These are phyloP conservation scores for Leccinum arenicola DNA, from an alignment of 768 basidiomycete species.

Conservation along the genomic window DNA sequence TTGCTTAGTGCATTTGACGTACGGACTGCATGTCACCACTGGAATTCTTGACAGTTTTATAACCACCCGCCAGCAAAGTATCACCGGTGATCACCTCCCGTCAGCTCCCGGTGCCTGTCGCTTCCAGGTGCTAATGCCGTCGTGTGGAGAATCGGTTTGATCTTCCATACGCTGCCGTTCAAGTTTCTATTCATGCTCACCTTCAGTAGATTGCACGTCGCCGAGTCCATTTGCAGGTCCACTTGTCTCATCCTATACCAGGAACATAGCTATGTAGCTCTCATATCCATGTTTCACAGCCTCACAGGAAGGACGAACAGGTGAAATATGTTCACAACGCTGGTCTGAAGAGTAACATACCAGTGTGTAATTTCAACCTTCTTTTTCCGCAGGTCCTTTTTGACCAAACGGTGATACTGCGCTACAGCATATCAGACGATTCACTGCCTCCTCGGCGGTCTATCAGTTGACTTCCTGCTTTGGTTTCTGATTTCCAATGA, in stretches of 20 bases:
- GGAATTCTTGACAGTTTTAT: conserved; percentile 42
- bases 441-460: conserved; percentile 35
- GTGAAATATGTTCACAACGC: conserved; percentile 5
- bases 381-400: not conserved
- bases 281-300: conserved; percentile 39
- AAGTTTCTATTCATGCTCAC: conserved; percentile 33
- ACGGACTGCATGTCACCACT: conserved; percentile 23
- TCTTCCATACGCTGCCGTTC: conserved; percentile 33
- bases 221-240: not conserved
- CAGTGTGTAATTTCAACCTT: conserved; percentile 36
- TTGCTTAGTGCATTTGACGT: not conserved
- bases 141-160: conserved; percentile 38
- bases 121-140: conserved; percentile 34
- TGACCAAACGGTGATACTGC: conserved; percentile 11
- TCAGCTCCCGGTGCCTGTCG: not conserved
- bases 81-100: conserved; percentile 20
- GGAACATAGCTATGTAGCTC: conserved; percentile 6
- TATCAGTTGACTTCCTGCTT: conserved; percentile 36
- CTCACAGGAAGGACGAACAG: conserved; percentile 34
- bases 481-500: conserved; percentile 42
- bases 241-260: not conserved
- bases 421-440: conserved; percentile 27
- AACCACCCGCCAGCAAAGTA: conserved; percentile 35
- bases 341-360: conserved; percentile 12
- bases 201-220: not conserved